These are phyloP conservation scores for Cymbopogon flexuosus DNA, from an alignment of 202 grass and related monocot species.

Conservation along the genomic window DNA sequence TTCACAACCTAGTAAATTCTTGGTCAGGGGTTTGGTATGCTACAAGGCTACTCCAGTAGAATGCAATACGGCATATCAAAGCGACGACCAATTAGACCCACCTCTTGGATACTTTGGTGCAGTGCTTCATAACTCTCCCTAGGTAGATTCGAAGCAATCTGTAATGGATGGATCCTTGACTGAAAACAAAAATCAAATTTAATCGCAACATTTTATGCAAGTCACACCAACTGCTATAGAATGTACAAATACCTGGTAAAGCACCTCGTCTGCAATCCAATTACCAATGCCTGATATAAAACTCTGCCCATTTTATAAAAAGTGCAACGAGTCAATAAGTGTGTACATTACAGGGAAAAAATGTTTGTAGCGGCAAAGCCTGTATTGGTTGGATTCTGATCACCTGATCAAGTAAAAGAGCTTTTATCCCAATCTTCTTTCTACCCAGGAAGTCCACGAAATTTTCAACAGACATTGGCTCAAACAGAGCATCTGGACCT, in stretches of 20 bases:
- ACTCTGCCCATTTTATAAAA: slow-evolving; percentile 40
- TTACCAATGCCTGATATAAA: slow-evolving; percentile 95
- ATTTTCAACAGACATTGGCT: slow-evolving; percentile 56
- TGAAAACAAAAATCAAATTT: slow-evolving; percentile 30
- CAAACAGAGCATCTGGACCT: slow-evolving; percentile 82
- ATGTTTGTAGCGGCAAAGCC: slow-evolving; percentile 7
- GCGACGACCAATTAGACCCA: slow-evolving; percentile 15
- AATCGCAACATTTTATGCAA: not conserved
- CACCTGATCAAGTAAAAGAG: slow-evolving; percentile 92
- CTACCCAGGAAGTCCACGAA: slow-evolving; percentile 49
- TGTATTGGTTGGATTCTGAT: not conserved
- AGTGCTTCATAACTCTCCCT: slow-evolving; percentile 64
- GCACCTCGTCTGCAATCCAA: slow-evolving; percentile 91
- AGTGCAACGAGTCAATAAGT: slow-evolving; percentile 3
- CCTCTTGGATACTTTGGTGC: slow-evolving; percentile 69
- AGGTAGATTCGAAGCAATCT: slow-evolving; percentile 67
- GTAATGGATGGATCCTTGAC: slow-evolving; percentile 78
- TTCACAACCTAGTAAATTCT: slow-evolving; percentile 63
- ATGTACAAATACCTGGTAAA: slow-evolving; percentile 66
- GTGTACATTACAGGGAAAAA: not conserved
- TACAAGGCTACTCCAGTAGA: not conserved
- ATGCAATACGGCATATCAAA: not conserved
- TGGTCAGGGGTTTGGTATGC: not conserved
- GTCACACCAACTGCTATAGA: not conserved
- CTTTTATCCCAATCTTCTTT: slow-evolving; percentile 90